These are phyloP conservation scores for Ogataea methylovora DNA, from an alignment of 805 yeast genomes.

Conservation along the genomic window DNA sequence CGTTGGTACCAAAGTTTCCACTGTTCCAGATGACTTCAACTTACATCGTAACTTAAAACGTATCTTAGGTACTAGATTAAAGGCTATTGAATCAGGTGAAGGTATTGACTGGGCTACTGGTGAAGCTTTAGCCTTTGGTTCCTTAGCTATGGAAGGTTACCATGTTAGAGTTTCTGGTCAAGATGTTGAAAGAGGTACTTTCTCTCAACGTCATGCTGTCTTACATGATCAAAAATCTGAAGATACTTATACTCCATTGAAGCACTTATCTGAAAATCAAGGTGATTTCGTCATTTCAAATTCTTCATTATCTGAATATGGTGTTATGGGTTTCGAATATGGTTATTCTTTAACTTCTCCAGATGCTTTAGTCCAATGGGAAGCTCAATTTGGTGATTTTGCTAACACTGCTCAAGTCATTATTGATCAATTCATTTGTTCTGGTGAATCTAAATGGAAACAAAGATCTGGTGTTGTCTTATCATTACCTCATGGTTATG, in stretches of 20 bases:
- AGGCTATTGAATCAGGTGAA: constrained; percentile 76
- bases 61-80: constrained; percentile 80
- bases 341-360: constrained; percentile 98
- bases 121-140: constrained; percentile 97
- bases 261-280: constrained; percentile 70
- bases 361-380: constrained; percentile 97
- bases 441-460: constrained; percentile 98
- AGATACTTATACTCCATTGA: constrained; percentile 76
- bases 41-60: constrained; percentile 95
- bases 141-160: constrained; percentile 85
- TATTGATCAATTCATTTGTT: constrained; percentile 91
- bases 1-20: constrained; percentile 71
- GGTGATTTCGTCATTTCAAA: constrained; percentile 84
- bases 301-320: constrained; percentile 96
- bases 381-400: constrained; percentile 99
- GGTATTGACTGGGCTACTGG: constrained; percentile 99
- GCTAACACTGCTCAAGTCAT: constrained; percentile 99
- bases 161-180: constrained; percentile 98
- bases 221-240: constrained; percentile 93
- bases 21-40: constrained; percentile 82
- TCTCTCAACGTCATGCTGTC: constrained; percentile 98
- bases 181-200: constrained; percentile 99
- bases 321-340: constrained; percentile 98
- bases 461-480: constrained; percentile 96
- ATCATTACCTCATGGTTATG: constrained; percentile 98